These are phyloP conservation scores for Ogataea neopini DNA, from an alignment of 805 yeast genomes.

Conservation along the genomic window DNA sequence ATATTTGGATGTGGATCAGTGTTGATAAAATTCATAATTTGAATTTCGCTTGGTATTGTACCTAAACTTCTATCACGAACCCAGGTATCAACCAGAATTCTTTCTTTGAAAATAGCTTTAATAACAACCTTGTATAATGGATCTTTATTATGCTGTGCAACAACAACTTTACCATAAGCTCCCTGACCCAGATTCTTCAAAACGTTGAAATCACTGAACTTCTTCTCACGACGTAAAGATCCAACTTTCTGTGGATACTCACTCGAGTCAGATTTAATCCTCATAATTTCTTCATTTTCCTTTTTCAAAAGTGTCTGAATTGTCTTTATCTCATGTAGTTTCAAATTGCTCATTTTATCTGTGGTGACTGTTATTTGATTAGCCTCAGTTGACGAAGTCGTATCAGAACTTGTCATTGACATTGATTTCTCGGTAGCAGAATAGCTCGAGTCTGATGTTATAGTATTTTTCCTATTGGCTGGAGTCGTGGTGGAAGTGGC, in stretches of 20 bases:
- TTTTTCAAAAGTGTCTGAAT: conserved; percentile 45
- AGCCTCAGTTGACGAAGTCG: conserved; percentile 12
- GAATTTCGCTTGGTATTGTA: conserved; percentile 95
- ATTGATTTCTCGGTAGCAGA: conserved; percentile 13
- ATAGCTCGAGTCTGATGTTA: conserved; percentile 18
- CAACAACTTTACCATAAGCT: conserved; percentile 91
- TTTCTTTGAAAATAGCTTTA: conserved; percentile 87
- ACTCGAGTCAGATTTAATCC: conserved; percentile 38
- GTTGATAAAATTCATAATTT: conserved; percentile 82
- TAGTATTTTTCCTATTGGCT: conserved; percentile 9
- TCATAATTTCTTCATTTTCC: conserved; percentile 47
- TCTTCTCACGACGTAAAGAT: conserved; percentile 64
- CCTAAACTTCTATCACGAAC: conserved; percentile 89
- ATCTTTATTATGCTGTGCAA: conserved; percentile 68
- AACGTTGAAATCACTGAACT: conserved; percentile 67
- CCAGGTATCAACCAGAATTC: conserved; percentile 97
- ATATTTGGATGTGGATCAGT: conserved; percentile 84
- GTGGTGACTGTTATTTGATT: conserved; percentile 3
- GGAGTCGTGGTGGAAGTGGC: neutral
- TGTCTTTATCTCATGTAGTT: conserved; percentile 29
- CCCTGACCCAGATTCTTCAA: conserved; percentile 90
- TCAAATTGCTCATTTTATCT: conserved; percentile 18
- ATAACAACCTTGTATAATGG: conserved; percentile 68
- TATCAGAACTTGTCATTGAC: conserved; percentile 16
- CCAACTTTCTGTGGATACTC: conserved; percentile 65